Percentiles rank a stretch among this genome's conserved stretches.
These are phyloP conservation scores for Rasamsonia emersonii DNA, from an alignment of 2,329 filamentous ascomycete genomes.

Conservation along the genomic window DNA sequence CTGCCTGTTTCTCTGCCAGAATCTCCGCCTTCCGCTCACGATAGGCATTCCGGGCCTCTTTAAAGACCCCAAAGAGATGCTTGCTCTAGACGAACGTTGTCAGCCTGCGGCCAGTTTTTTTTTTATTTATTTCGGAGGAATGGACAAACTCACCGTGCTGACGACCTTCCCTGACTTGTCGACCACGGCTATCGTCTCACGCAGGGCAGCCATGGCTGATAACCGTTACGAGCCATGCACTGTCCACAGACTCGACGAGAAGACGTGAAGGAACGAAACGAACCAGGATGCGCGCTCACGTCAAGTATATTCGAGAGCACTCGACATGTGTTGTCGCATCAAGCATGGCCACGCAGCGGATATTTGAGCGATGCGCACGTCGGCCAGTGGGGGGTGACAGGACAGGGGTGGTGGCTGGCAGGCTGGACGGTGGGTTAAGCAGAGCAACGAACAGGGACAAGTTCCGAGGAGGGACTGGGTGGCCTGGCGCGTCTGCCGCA, in stretches of 20 bases:
- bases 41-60: constrained; percentile 82
- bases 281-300: too few species aligned
- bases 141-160: constrained; percentile 58
- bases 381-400: too few species aligned
- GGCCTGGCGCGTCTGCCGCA: constrained; percentile 14
- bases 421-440: constrained; percentile 15
- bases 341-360: too few species aligned
- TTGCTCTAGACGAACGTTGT: constrained; percentile 63
- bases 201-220: constrained; percentile 16
- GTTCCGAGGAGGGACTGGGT: constrained; percentile 6
- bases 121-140: constrained; percentile 3
- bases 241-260: too few species aligned
- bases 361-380: too few species aligned
- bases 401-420: too few species aligned
- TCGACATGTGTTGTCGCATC: too few species aligned
- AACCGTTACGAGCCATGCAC: too few species aligned
- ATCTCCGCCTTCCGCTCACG: constrained; percentile 78
- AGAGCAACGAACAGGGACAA: constrained; percentile 16
- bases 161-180: constrained; percentile 89
- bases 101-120: constrained; percentile 13
- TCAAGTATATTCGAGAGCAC: too few species aligned
- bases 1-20: constrained; percentile 58
- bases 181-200: constrained; percentile 78
- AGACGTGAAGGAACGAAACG: too few species aligned
- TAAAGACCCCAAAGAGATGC: constrained; percentile 82